Conservation (phyloP, 2,329 filamentous ascomycete genomes). For the Trichoderma sp. region DNA sequence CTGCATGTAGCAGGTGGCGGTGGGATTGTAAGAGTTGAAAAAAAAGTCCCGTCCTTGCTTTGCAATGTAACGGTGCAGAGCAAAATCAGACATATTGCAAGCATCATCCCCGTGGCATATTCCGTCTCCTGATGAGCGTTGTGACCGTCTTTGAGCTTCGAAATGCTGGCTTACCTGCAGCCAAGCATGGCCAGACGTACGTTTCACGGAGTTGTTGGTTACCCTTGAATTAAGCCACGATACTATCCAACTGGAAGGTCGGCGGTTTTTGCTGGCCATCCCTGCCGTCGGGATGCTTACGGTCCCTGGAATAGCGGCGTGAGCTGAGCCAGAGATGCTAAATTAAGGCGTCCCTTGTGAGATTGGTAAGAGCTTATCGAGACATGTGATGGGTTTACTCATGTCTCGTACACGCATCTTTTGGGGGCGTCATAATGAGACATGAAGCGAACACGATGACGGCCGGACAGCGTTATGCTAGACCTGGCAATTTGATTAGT, state of each 20-base stretch:
- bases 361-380: slow-evolving; percentile 1
- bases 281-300: neutral
- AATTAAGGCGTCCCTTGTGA: neutral
- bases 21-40: neutral
- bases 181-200: neutral
- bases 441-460: neutral
- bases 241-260: neutral
- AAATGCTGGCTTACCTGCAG: neutral
- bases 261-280: neutral
- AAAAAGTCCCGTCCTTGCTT: neutral
- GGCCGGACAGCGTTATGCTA: neutral
- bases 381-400: neutral
- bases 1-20: neutral
- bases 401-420: neutral
- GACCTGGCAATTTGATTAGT: neutral
- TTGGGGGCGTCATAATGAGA: neutral
- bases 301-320: neutral
- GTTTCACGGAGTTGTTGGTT: neutral
- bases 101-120: neutral
- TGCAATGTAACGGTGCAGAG: neutral
- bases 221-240: neutral
- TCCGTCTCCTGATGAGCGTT: neutral
- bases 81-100: neutral
- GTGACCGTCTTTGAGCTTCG: neutral
- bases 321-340: neutral